A percentile compares a stretch with the other conserved stretches of the same genome.
These are phyloP conservation scores for Fraxinus nigra DNA, from an alignment of 305 asterid genomes.

Conservation along the genomic window DNA sequence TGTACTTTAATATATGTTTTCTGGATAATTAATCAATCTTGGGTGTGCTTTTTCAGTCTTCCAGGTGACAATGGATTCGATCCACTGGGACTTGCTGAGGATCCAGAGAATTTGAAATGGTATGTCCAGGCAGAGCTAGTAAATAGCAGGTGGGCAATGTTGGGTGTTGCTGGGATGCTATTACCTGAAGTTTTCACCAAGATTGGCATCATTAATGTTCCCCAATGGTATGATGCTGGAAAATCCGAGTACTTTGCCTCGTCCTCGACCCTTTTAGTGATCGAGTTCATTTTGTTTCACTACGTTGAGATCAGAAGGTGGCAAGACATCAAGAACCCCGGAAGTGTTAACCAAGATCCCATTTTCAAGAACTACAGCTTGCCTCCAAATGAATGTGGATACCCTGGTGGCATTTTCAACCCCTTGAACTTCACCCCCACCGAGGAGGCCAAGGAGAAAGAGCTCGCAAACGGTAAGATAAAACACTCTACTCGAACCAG, in stretches of 20 bases:
- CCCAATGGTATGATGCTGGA: slow-evolving; percentile 92
- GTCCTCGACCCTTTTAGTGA: slow-evolving; percentile 79
- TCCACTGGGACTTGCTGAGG: slow-evolving; percentile 91
- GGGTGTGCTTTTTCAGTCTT: slow-evolving; percentile 37
- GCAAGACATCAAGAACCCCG: slow-evolving; percentile 98
- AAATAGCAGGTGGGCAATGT: slow-evolving; percentile 94
- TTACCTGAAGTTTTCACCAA: slow-evolving; percentile 77
- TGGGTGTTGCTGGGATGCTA: slow-evolving; percentile 90
- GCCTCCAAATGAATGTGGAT: slow-evolving; percentile 72
- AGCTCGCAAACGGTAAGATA: slow-evolving; percentile 73
- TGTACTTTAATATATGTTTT: neutral
- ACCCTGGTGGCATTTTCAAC: slow-evolving; percentile 91
- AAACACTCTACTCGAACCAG: neutral
- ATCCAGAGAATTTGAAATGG: slow-evolving; percentile 83
- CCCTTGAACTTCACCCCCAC: slow-evolving; percentile 85
- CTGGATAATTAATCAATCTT: neutral
- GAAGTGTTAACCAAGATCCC: slow-evolving; percentile 92
- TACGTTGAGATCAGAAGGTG: slow-evolving; percentile 94
- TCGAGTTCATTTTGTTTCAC: slow-evolving; percentile 93
- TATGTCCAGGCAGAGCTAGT: slow-evolving; percentile 86
- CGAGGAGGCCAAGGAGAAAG: slow-evolving; percentile 82
- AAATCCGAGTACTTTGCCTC: slow-evolving; percentile 83
- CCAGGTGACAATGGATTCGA: slow-evolving; percentile 97
- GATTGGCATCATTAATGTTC: slow-evolving; percentile 66
- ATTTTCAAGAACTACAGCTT: slow-evolving; percentile 85